Conservation (phyloP, 2,329 filamentous ascomycete species). For the Bisporella sp. region DNA sequence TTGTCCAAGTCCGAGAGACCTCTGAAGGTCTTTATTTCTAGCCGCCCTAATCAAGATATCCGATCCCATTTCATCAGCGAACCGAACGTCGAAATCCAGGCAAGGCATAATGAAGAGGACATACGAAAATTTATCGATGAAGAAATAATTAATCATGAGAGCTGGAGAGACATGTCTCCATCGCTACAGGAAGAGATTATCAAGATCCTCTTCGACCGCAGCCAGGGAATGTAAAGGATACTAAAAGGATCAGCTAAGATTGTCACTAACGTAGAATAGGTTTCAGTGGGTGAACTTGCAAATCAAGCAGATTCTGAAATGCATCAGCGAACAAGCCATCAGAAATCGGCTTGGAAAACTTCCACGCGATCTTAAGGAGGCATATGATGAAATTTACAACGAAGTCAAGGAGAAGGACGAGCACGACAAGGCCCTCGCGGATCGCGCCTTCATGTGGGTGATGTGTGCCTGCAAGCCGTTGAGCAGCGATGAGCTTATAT, state of each 20-base stretch:
- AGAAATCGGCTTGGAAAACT: constrained; percentile 23
- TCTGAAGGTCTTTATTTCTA: constrained; percentile 30
- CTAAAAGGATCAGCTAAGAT: not conserved
- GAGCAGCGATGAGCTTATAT: constrained; percentile 6
- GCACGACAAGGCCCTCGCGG: constrained; percentile 6
- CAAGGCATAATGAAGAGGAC: constrained; percentile 24
- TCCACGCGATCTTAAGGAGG: constrained; percentile 19
- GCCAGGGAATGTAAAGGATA: constrained; percentile 25
- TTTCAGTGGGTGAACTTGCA: constrained; percentile 29
- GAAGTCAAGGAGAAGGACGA: constrained; percentile 10
- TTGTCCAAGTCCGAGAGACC: constrained; percentile 16
- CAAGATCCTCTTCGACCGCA: constrained; percentile 14
- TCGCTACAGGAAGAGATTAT: constrained; percentile 17
- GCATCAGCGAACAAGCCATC: constrained; percentile 17
- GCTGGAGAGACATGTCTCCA: constrained; percentile 11
- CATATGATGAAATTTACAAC: constrained; percentile 27
- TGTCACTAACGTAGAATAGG: constrained; percentile 15
- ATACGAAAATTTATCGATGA: constrained; percentile 22
- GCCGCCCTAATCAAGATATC: constrained; percentile 27
- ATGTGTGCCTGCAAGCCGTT: constrained; percentile 17
- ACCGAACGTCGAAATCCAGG: constrained; percentile 21
- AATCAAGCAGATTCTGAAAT: constrained; percentile 21
- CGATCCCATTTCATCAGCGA: constrained; percentile 10
- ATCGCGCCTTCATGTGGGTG: constrained; percentile 23
- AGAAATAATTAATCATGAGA: constrained; percentile 15